phyloP scores from a whole-genome alignment of 139 green algal species.

The Coelastrella sp. region DNA sequence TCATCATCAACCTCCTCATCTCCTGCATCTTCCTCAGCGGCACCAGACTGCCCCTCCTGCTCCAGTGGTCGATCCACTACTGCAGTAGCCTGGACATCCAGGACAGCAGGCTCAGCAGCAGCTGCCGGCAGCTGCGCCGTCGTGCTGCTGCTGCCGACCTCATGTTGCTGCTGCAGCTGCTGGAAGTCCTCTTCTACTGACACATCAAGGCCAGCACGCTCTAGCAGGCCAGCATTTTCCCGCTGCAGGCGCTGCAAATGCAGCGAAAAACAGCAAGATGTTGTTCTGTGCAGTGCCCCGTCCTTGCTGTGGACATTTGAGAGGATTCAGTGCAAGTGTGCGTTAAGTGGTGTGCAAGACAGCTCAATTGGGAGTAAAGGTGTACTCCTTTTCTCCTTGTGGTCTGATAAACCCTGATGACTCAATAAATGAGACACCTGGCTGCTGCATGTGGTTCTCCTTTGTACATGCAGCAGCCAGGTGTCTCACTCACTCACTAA shows the following conservation, averaged over 20 bases:
- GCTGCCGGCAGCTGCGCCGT: background rate
- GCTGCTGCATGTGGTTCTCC: no score
- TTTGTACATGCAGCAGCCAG: no score
- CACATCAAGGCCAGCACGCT: slow-evolving; percentile 16
- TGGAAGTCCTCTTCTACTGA: slow-evolving; percentile 3
- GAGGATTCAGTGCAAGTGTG: no score
- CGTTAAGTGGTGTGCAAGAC: no score
- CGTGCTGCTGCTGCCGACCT: slow-evolving; percentile 6
- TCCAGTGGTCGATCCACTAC: slow-evolving; percentile 19
- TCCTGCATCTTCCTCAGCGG: background rate
- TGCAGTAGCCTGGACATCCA: slow-evolving; percentile 13
- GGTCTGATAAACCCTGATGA: no score
- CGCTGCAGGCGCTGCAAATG: background rate
- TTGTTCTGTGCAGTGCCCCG: no score
- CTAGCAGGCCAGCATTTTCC: slow-evolving; percentile 14
- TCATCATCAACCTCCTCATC: background rate
- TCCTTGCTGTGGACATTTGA: no score
- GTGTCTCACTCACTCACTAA: no score
- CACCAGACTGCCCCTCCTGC: background rate
- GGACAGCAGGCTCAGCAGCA: background rate
- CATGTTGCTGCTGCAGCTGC: slow-evolving; percentile 24
- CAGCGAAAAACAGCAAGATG: background rate
- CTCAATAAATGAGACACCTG: no score
- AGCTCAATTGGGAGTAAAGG: no score
- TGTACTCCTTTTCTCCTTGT: no score